A percentile compares a stretch with the other conserved stretches of the same genome.
Conservation (phyloP, 352 stramenopile genomes). For the Pythium dissimile region DNA sequence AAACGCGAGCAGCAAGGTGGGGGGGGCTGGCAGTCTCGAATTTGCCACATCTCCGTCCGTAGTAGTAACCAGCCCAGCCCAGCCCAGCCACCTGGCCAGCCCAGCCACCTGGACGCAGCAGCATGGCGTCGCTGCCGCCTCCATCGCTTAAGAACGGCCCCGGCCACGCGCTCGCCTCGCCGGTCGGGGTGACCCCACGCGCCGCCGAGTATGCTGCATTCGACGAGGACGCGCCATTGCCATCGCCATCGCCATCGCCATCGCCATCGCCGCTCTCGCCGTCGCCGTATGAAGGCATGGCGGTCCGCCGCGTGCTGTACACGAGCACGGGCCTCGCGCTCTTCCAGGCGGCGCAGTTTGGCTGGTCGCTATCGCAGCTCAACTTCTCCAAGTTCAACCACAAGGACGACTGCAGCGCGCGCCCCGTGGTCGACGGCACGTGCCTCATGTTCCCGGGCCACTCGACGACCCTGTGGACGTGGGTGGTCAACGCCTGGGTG, state of each 20-base stretch:
- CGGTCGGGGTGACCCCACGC: too few species aligned
- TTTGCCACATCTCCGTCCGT: background rate
- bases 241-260: background rate
- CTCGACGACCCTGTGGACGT: constrained; percentile 48
- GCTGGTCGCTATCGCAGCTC: constrained; percentile 60
- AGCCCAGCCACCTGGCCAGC: background rate
- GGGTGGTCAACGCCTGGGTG: constrained; percentile 51
- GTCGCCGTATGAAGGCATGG: background rate
- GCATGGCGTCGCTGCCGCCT: background rate
- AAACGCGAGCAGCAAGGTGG: too few species aligned
- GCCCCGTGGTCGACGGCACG: constrained; percentile 23
- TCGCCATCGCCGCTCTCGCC: background rate
- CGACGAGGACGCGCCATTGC: background rate
- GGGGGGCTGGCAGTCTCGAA: too few species aligned
- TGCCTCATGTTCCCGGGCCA: constrained; percentile 50
- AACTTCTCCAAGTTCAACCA: constrained; percentile 60
- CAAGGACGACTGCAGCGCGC: constrained; percentile 37
- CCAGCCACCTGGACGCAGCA: too few species aligned
- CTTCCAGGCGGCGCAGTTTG: constrained; percentile 51
- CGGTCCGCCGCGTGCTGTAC: constrained; percentile 5
- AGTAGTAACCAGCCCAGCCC: background rate
- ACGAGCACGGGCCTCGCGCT: constrained; percentile 42
- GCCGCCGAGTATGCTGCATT: background rate
- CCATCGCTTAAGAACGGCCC: background rate
- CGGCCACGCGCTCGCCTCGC: background rate